phyloP scores from a whole-genome alignment of 2,329 filamentous ascomycete genomes.

The Pseudogymnoascus sp. region DNA sequence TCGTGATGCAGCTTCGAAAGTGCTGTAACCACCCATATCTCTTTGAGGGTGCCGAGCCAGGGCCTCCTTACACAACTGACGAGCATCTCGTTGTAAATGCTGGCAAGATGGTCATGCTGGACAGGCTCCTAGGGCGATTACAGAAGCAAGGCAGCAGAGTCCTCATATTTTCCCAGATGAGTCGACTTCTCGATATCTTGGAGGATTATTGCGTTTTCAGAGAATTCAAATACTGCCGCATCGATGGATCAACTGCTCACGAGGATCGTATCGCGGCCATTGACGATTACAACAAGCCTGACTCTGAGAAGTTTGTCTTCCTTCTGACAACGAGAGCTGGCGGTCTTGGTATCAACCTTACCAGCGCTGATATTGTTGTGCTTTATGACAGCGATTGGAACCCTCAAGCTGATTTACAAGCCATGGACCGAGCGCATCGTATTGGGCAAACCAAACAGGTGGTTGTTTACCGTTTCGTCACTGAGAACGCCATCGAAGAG shows the following conservation, averaged over 20 bases:
- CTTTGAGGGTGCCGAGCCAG: conserved; percentile 94
- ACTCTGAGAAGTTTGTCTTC: conserved; percentile 94
- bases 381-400: conserved; percentile 99
- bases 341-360: conserved; percentile 94
- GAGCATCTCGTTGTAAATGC: conserved; percentile 91
- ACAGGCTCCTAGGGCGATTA: conserved; percentile 80
- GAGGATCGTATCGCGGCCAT: conserved; percentile 97
- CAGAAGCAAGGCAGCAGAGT: conserved; percentile 83
- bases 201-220: conserved; percentile 98
- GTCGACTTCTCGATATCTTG: conserved; percentile 87
- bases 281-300: conserved; percentile 95
- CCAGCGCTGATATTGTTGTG: conserved; percentile 87
- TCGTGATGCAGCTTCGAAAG: conserved; percentile 98
- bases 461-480: conserved; percentile 91
- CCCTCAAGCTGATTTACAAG: conserved; percentile 93
- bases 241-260: conserved; percentile 92
- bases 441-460: conserved; percentile 99
- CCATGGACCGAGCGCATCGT: conserved; percentile 97
- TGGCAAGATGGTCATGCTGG: conserved; percentile 94
- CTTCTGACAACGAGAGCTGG: conserved; percentile 90
- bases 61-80: conserved; percentile 95
- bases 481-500: conserved; percentile 96
- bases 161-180: conserved; percentile 99
- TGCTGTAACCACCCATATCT: conserved; percentile 98
- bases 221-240: conserved; percentile 91